phyloP scores from a whole-genome alignment of 305 asterid genomes.

The Euphrasia arctica region DNA sequence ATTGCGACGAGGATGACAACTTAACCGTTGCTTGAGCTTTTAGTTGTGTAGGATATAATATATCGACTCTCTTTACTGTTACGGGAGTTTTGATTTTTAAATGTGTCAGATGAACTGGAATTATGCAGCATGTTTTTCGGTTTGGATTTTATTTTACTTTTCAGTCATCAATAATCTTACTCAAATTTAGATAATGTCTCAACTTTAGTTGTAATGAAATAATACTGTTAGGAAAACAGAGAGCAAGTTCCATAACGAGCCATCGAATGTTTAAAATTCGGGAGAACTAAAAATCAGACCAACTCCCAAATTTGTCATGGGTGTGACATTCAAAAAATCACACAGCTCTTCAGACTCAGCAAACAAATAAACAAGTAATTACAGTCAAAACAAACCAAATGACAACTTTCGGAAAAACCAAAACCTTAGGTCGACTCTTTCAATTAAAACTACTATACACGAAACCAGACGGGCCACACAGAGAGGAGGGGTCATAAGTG shows the following conservation, averaged over 20 bases:
- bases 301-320: no score
- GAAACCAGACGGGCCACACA: constrained; percentile 12
- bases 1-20: constrained; percentile 59
- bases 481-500: constrained; percentile 4
- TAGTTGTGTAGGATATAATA: constrained; percentile 8
- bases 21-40: constrained; percentile 27
- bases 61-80: neutral
- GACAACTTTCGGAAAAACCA: constrained; percentile 27
- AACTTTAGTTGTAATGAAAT: no score
- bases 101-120: constrained; percentile 8
- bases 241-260: no score
- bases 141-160: constrained; percentile 1
- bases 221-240: no score
- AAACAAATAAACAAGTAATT: constrained; percentile 1
- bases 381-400: constrained; percentile 18
- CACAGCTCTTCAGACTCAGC: constrained; percentile 15
- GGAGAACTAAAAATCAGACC: no score
- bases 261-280: no score
- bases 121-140: constrained; percentile 3
- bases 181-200: neutral
- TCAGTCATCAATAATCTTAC: neutral
- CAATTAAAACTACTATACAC: constrained; percentile 28
- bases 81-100: neutral
- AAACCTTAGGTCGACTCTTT: constrained; percentile 16
- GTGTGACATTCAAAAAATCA: neutral